phyloP scores from a whole-genome alignment of 495 filamentous ascomycete genomes.

The Neurospora cerealis region DNA sequence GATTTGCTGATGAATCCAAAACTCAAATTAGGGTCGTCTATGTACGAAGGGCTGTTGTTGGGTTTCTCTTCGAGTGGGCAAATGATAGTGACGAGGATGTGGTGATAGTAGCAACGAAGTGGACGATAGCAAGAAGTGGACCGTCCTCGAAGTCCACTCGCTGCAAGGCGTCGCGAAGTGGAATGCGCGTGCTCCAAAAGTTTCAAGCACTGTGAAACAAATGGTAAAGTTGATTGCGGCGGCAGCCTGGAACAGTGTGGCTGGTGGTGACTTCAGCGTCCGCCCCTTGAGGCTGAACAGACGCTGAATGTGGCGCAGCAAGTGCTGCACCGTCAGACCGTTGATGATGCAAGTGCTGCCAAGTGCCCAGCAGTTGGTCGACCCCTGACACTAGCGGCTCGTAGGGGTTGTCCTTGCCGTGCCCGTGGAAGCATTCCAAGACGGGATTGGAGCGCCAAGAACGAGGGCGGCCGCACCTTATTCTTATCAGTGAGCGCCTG shows the following conservation, averaged over 20 bases:
- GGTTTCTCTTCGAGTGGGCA: neutral
- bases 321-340: neutral
- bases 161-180: neutral
- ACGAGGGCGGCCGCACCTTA: neutral
- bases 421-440: neutral
- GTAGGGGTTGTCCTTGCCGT: neutral
- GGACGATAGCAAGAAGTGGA: neutral
- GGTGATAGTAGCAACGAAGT: neutral
- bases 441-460: neutral
- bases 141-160: neutral
- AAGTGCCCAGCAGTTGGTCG: neutral
- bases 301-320: neutral
- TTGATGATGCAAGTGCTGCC: neutral
- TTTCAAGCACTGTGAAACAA: neutral
- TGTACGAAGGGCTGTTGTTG: neutral
- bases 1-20: neutral
- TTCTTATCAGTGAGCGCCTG: neutral
- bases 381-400: neutral
- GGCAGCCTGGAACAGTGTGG: neutral
- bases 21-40: neutral
- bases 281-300: neutral
- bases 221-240: neutral
- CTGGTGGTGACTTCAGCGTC: neutral
- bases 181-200: neutral
- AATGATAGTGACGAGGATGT: neutral